phyloP scores from a whole-genome alignment of 2,329 filamentous ascomycete species.

The Cladosporium sp. region DNA sequence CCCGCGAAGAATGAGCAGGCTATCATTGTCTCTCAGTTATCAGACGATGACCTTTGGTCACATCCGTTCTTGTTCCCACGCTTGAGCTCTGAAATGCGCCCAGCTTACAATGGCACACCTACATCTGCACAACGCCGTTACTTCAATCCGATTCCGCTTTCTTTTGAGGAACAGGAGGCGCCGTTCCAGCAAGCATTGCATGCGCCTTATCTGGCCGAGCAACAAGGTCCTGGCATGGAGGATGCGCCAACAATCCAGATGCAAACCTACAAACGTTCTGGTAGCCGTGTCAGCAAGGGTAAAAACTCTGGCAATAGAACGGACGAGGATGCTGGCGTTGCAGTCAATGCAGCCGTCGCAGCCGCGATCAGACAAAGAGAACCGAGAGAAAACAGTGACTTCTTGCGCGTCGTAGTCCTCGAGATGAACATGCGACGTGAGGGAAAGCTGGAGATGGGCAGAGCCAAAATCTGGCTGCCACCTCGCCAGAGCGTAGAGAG shows the following conservation, averaged over 20 bases:
- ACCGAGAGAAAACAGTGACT: slow-evolving; percentile 60
- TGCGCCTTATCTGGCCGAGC: slow-evolving; percentile 28
- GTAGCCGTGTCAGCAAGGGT: not conserved
- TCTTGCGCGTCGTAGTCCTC: slow-evolving; percentile 59
- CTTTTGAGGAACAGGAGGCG: slow-evolving; percentile 35
- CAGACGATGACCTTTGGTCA: slow-evolving; percentile 57
- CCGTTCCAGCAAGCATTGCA: slow-evolving; percentile 34
- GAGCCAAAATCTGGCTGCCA: slow-evolving; percentile 58
- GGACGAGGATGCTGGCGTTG: slow-evolving; percentile 30
- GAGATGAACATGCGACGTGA: slow-evolving; percentile 65
- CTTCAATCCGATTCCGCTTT: slow-evolving; percentile 51
- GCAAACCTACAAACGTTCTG: slow-evolving; percentile 53
- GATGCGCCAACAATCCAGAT: slow-evolving; percentile 57
- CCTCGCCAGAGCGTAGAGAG: slow-evolving; percentile 42
- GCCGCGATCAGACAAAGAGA: slow-evolving; percentile 46
- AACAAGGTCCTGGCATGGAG: slow-evolving; percentile 21
- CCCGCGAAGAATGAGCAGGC: not conserved
- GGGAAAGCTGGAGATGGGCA: slow-evolving; percentile 58
- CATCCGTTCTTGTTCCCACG: slow-evolving; percentile 55
- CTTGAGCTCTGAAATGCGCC: slow-evolving; percentile 58
- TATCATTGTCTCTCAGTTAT: slow-evolving; percentile 18
- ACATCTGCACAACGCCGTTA: slow-evolving; percentile 57
- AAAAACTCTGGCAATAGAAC: slow-evolving; percentile 20
- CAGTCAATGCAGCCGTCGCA: slow-evolving; percentile 34
- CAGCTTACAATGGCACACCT: slow-evolving; percentile 50